These are phyloP conservation scores for Rickenella mellea DNA, from an alignment of 768 basidiomycete species.

Conservation along the genomic window DNA sequence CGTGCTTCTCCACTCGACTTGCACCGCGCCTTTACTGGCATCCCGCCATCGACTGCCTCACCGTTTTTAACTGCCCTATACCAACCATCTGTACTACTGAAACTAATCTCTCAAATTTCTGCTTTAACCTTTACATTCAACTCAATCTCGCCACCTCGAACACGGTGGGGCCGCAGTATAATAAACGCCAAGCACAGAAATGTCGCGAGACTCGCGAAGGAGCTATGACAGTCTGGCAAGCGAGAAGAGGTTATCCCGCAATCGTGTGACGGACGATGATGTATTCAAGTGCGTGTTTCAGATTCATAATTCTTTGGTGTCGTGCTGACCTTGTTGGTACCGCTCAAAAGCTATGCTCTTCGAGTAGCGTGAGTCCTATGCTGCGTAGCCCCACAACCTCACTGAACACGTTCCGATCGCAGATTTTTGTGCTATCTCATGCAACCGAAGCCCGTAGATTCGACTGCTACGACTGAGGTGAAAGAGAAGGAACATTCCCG, in stretches of 20 bases:
- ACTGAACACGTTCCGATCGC: constrained; percentile 7
- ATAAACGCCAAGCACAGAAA: too few species aligned
- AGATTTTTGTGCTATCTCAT: constrained; percentile 70
- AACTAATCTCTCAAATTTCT: too few species aligned
- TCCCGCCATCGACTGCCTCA: too few species aligned
- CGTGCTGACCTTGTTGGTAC: constrained; percentile 1
- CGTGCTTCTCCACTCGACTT: too few species aligned
- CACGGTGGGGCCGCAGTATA: too few species aligned
- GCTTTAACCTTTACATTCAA: too few species aligned
- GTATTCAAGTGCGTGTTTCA: constrained; percentile 78
- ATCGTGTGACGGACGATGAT: constrained; percentile 77
- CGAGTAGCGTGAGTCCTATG: constrained; percentile 65
- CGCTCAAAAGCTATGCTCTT: constrained; percentile 54
- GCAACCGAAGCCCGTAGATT: constrained; percentile 41
- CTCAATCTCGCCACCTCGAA: too few species aligned
- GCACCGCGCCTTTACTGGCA: too few species aligned
- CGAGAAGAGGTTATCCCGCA: constrained; percentile 64
- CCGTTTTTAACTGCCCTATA: too few species aligned
- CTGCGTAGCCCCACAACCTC: constrained; percentile 2
- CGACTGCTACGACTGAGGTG: constrained; percentile 22
- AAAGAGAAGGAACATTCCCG: constrained; percentile 61
- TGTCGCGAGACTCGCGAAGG: constrained; percentile 64
- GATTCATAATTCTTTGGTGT: constrained; percentile 10
- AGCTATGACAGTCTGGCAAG: constrained; percentile 67
- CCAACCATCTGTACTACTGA: too few species aligned